Conservation (phyloP, 345 rosid genomes). For the Erysimum cheiranthoides region DNA sequence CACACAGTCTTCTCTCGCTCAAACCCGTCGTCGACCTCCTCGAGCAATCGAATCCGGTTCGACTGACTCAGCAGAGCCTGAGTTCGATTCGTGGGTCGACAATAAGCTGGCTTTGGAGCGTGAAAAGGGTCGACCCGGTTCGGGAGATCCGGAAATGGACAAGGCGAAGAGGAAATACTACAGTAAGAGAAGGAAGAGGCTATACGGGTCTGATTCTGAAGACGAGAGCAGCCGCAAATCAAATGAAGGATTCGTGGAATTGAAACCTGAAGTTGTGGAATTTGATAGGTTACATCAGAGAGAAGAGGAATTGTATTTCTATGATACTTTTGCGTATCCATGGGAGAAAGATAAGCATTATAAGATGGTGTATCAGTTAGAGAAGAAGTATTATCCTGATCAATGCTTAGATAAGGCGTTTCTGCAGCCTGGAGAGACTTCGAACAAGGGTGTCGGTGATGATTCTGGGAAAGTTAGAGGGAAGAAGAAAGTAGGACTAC, state of each 20-base stretch:
- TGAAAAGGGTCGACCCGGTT: slow-evolving; percentile 44
- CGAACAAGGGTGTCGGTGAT: slow-evolving; percentile 34
- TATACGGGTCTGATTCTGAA: slow-evolving; percentile 94
- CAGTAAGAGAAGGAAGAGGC: slow-evolving; percentile 75
- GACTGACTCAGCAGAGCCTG: slow-evolving; percentile 42
- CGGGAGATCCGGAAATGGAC: slow-evolving; percentile 60
- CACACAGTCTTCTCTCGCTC: slow-evolving; percentile 53
- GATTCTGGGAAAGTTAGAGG: slow-evolving; percentile 40
- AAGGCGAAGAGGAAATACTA: slow-evolving; percentile 90
- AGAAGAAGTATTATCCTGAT: slow-evolving; percentile 94
- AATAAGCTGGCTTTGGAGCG: slow-evolving; percentile 59
- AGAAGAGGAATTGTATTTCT: slow-evolving; percentile 86
- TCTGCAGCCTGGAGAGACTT: slow-evolving; percentile 65
- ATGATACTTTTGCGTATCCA: slow-evolving; percentile 85
- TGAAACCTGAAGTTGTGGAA: slow-evolving; percentile 84
- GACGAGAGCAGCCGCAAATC: slow-evolving; percentile 56
- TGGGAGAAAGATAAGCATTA: slow-evolving; percentile 98
- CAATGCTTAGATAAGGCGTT: slow-evolving; percentile 91
- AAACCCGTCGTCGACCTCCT: slow-evolving; percentile 52
- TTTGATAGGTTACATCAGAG: slow-evolving; percentile 83
- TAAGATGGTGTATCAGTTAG: slow-evolving; percentile 94
- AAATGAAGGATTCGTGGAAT: slow-evolving; percentile 78
- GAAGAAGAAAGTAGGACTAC: slow-evolving; percentile 41
- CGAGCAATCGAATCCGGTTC: slow-evolving; percentile 46
- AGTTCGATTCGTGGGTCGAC: slow-evolving; percentile 86